A percentile compares a stretch with the other conserved stretches of the same genome.
Conservation (phyloP, 176 grass and related monocot species). For the Alopecurus myosuroides region DNA sequence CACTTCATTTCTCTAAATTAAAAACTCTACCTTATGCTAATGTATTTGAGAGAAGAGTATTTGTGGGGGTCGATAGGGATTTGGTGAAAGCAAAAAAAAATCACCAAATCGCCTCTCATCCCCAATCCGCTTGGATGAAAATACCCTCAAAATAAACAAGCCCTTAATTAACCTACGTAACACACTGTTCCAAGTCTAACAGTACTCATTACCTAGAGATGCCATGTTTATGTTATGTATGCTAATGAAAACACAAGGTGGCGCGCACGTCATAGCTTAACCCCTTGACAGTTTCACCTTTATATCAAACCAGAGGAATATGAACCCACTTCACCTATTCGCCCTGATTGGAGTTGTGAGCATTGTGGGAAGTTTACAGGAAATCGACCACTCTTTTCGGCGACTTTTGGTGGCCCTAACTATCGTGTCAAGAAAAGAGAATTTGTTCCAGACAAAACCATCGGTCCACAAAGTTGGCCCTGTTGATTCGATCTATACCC, state of each 20-base stretch:
- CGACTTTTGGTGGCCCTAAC: background rate
- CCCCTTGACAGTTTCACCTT: background rate
- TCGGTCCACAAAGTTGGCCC: background rate
- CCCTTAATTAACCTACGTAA: background rate
- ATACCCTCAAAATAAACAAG: too few species aligned
- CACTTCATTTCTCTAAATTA: too few species aligned
- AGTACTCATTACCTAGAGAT: background rate
- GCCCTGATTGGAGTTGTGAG: background rate
- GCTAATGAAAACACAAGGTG: background rate
- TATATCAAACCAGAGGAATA: background rate
- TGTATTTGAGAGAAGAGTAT: too few species aligned
- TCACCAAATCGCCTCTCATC: too few species aligned
- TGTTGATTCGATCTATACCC: background rate
- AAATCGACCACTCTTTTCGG: background rate
- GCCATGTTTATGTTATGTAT: background rate
- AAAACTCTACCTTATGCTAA: too few species aligned
- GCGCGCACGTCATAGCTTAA: background rate
- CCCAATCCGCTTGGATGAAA: too few species aligned
- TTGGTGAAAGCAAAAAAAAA: too few species aligned
- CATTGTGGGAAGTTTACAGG: background rate
- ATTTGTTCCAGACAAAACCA: background rate
- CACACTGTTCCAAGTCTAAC: background rate
- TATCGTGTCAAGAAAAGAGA: background rate
- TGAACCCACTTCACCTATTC: background rate
- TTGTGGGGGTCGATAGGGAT: too few species aligned